Conservation (phyloP, 768 basidiomycete species). For the Russula earlei region DNA sequence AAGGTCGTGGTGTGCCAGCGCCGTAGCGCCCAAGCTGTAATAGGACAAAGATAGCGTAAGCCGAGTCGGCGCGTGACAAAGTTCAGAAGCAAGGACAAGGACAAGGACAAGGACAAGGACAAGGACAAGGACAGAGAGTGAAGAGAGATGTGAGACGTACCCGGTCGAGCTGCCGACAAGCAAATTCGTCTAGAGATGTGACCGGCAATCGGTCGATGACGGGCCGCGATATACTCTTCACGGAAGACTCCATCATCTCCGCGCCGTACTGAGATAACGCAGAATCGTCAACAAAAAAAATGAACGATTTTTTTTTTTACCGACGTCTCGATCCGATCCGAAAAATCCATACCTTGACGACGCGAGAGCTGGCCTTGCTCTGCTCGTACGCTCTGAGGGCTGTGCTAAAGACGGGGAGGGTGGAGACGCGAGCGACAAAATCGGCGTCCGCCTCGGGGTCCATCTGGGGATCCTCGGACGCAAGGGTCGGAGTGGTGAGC, state of each 20-base stretch:
- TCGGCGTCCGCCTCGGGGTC: constrained; percentile 23
- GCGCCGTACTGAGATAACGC: constrained; percentile 66
- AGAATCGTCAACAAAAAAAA: too few relatives aligned
- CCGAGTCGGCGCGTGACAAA: not conserved
- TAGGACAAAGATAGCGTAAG: not conserved
- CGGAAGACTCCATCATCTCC: constrained; percentile 77
- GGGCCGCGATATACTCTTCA: constrained; percentile 71
- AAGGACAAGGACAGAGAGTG: not conserved
- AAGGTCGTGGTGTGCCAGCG: not conserved
- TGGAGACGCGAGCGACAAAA: constrained; percentile 52
- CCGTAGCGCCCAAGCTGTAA: constrained; percentile 16
- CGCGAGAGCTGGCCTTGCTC: constrained; percentile 72
- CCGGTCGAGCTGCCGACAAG: constrained; percentile 77
- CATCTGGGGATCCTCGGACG: constrained; percentile 21
- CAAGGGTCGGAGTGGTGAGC: constrained; percentile 23
- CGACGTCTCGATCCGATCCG: too few relatives aligned
- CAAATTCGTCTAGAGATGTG: constrained; percentile 75
- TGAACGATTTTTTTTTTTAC: not conserved
- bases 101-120: not conserved
- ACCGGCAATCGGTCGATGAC: constrained; percentile 75
- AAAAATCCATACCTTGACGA: constrained; percentile 92
- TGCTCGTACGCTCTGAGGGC: constrained; percentile 72
- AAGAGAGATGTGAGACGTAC: constrained; percentile 34
- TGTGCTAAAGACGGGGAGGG: constrained; percentile 61
- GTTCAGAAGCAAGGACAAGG: not conserved